Evolutionary conservation across 2,329 filamentous ascomycete genomes (phyloP).

Genomic region (Dactylellina parvicollis): DNA sequence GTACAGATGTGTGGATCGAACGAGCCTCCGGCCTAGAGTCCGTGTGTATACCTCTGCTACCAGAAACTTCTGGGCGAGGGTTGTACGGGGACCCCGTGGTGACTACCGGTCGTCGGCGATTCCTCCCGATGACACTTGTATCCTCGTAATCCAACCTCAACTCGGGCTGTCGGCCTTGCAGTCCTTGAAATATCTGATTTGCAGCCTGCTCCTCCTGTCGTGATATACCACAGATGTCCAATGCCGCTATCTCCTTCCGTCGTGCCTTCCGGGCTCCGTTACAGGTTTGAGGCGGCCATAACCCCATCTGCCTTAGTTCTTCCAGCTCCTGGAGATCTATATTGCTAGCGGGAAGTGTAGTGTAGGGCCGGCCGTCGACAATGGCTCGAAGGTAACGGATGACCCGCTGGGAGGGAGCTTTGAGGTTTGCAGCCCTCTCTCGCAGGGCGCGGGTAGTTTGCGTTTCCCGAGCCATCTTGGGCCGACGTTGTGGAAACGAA

Average conservation of each 20-base stretch:
- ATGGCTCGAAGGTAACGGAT: constrained; percentile 56
- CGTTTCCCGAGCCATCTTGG: constrained; percentile 51
- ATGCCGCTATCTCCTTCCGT: constrained; percentile 25
- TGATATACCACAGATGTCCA: constrained; percentile 44
- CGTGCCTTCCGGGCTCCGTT: constrained; percentile 34
- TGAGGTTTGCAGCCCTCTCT: constrained; percentile 55
- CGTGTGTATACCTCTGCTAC: constrained; percentile 17
- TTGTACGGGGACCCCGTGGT: background rate
- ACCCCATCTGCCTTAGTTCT: constrained; percentile 20
- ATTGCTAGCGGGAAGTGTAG: constrained; percentile 29
- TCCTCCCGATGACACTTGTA: constrained; percentile 44
- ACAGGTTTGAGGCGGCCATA: constrained; percentile 47
- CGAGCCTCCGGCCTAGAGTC: constrained; percentile 14
- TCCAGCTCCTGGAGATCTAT: constrained; percentile 45
- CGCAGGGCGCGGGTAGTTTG: constrained; percentile 54
- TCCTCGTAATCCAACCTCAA: constrained; percentile 44
- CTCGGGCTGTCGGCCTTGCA: constrained; percentile 45
- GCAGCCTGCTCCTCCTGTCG: constrained; percentile 22
- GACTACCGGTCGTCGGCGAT: constrained; percentile 19
- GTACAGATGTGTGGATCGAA: constrained; percentile 25
- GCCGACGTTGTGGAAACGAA: constrained; percentile 13
- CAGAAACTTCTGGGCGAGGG: background rate
- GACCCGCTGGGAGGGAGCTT: constrained; percentile 56
- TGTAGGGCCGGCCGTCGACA: constrained; percentile 53
- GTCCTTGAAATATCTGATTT: constrained; percentile 23